These are phyloP conservation scores for Paraleonurus japonicus DNA, from an alignment of 257 asterid species.

Conservation along the genomic window DNA sequence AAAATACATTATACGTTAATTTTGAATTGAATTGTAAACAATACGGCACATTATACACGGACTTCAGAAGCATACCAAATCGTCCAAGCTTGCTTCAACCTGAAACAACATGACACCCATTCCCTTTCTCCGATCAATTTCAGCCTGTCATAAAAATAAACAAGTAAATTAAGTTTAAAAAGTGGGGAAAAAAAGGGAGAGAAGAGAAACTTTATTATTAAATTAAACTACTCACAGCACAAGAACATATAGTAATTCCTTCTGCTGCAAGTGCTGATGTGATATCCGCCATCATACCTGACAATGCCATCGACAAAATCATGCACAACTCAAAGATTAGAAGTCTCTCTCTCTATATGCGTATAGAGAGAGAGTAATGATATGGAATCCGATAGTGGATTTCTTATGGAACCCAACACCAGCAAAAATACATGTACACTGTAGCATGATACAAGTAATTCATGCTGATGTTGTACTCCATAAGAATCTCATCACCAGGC, in stretches of 20 bases:
- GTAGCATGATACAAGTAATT: too few species aligned
- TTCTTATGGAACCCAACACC: too few species aligned
- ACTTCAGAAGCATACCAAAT: conserved; percentile 53
- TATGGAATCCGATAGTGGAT: too few species aligned
- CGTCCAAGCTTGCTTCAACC: conserved; percentile 69
- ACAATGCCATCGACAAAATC: not conserved
- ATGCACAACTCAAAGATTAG: not conserved
- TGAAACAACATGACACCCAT: conserved; percentile 80
- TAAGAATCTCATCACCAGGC: too few species aligned
- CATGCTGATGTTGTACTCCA: not conserved
- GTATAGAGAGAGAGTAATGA: too few species aligned
- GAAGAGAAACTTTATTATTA: not conserved
- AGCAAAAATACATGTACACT: not conserved
- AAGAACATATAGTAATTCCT: conserved; percentile 73
- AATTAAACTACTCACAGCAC: conserved; percentile 77
- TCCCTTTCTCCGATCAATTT: conserved; percentile 66
- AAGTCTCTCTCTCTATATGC: too few species aligned
- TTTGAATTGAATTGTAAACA: not conserved
- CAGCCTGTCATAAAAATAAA: conserved; percentile 48
- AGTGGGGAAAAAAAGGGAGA: not conserved
- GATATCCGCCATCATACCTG: conserved; percentile 92
- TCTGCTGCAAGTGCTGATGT: conserved; percentile 75
- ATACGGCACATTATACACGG: not conserved
- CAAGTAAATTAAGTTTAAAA: not conserved
- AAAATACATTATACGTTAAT: not conserved